phyloP scores from a whole-genome alignment of 2,329 filamentous ascomycete genomes.

The Gliomastix tumulicola region DNA sequence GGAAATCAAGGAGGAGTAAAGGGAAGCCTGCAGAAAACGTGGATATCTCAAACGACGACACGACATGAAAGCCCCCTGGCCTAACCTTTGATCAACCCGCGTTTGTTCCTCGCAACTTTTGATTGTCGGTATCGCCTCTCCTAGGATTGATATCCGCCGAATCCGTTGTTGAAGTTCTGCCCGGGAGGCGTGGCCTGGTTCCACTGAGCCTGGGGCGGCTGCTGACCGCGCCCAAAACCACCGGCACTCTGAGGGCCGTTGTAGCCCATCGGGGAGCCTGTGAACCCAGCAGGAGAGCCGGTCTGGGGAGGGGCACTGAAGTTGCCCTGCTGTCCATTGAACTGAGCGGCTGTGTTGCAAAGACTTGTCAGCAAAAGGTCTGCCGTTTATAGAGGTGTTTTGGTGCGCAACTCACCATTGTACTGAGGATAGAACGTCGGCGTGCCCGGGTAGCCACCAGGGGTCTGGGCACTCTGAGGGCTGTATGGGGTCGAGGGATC shows the following conservation, averaged over 20 bases:
- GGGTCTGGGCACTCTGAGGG: conserved; percentile 67
- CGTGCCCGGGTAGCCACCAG: conserved; percentile 67
- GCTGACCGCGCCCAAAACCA: conserved; percentile 74
- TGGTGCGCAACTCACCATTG: conserved; percentile 51
- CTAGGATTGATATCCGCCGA: conserved; percentile 57
- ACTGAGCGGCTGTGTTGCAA: conserved; percentile 37
- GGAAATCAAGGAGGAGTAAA: no score
- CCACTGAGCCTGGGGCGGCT: conserved; percentile 50
- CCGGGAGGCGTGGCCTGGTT: conserved; percentile 37
- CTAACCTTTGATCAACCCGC: no score
- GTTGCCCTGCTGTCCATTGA: conserved; percentile 59
- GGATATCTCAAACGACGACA: no score
- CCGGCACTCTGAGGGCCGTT: conserved; percentile 69
- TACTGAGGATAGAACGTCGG: conserved; percentile 94
- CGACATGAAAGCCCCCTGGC: no score
- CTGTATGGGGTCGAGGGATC: conserved; percentile 67
- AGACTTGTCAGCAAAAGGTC: neutral
- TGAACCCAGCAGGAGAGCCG: conserved; percentile 56
- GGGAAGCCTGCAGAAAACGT: no score
- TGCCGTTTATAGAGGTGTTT: no score
- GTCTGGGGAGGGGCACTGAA: conserved; percentile 57
- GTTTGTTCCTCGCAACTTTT: no score
- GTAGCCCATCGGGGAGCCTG: conserved; percentile 64
- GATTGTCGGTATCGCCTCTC: no score
- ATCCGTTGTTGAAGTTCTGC: conserved; percentile 55